Conservation (phyloP, 441 rosid species). For the Flueggea neowawraea region DNA sequence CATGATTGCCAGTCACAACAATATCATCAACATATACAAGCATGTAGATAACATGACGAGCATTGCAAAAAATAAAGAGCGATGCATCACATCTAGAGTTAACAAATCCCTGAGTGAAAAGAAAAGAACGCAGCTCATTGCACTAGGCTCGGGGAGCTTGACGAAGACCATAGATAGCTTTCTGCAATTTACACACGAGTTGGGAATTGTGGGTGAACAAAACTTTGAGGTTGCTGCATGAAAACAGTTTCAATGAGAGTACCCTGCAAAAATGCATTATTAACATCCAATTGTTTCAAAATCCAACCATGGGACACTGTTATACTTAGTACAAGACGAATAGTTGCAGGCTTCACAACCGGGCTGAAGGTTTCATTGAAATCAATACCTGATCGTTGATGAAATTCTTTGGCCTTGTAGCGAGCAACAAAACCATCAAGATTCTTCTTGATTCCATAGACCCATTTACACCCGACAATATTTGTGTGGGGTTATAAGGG, state of each 20-base stretch:
- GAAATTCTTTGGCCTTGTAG: conserved; percentile 1
- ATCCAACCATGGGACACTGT: neutral
- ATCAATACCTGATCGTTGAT: neutral
- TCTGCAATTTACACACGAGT: neutral
- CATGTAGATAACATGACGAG: neutral
- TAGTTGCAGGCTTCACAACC: neutral
- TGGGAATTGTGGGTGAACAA: neutral
- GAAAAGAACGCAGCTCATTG: neutral
- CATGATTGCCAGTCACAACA: neutral
- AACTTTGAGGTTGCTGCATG: neutral
- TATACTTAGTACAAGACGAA: neutral
- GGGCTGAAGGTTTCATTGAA: neutral
- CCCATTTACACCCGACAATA: neutral
- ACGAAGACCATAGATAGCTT: neutral
- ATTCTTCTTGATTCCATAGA: neutral
- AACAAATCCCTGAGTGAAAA: neutral
- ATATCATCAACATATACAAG: conserved; percentile 3
- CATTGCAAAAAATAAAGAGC: neutral
- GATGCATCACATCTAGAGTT: neutral
- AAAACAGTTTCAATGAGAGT: neutral
- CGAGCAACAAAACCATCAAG: neutral
- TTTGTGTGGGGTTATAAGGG: neutral
- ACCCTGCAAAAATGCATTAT: neutral
- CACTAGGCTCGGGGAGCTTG: neutral
- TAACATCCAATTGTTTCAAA: neutral